Evolutionary conservation across 306 rosid genomes (phyloP).

Genomic region (Acacia melanoxylon): DNA sequence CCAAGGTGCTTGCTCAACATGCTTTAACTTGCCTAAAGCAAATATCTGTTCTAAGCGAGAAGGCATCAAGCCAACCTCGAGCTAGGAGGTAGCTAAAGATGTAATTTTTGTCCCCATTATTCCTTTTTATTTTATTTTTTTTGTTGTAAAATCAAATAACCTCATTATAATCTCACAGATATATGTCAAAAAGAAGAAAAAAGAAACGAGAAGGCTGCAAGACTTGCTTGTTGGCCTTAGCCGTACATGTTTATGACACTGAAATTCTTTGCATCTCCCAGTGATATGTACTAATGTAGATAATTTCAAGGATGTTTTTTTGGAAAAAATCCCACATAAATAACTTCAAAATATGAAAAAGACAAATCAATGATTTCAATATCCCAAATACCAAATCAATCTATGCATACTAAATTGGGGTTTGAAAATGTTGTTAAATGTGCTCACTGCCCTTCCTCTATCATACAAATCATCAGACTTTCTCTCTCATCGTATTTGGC

Average conservation of each 20-base stretch:
- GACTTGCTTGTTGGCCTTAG: neutral
- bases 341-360: too few relatives aligned
- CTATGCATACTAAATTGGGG: too few relatives aligned
- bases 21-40: constrained; percentile 55
- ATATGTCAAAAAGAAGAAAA: neutral
- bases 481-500: too few relatives aligned
- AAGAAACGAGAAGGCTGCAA: neutral
- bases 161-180: neutral
- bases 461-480: too few relatives aligned
- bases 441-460: too few relatives aligned
- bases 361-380: too few relatives aligned
- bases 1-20: constrained; percentile 48
- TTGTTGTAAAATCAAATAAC: constrained; percentile 19
- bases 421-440: too few relatives aligned
- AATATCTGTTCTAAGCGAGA: constrained; percentile 45
- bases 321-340: too few relatives aligned
- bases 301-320: neutral
- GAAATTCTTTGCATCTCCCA: neutral
- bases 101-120: neutral
- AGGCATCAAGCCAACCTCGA: constrained; percentile 31
- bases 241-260: neutral
- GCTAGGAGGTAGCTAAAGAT: constrained; percentile 22
- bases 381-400: too few relatives aligned
- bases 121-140: neutral
- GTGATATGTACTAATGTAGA: neutral